phyloP scores from a whole-genome alignment of 108 stramenopile species.

The Schizochytrium sp. region DNA sequence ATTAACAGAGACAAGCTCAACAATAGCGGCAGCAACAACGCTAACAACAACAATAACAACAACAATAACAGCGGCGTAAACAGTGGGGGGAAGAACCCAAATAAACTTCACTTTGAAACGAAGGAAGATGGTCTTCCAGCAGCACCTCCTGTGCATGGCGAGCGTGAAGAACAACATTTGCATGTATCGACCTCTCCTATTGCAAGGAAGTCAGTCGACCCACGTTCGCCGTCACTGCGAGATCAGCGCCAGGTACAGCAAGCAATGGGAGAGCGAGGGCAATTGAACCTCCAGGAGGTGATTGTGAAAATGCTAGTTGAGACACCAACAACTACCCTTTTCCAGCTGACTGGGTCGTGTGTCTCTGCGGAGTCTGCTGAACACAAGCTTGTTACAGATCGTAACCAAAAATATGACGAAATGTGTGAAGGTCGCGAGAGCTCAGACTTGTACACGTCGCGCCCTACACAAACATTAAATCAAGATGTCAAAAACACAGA shows the following conservation, averaged over 20 bases:
- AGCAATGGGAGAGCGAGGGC: neutral
- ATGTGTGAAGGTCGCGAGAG: slow-evolving; percentile 36
- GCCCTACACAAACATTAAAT: slow-evolving; percentile 71
- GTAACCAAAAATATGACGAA: slow-evolving; percentile 10
- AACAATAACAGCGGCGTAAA: neutral
- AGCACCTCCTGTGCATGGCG: neutral
- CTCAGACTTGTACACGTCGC: slow-evolving; percentile 65
- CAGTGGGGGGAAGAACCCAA: neutral
- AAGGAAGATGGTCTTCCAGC: no score
- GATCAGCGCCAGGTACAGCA: neutral
- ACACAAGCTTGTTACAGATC: neutral
- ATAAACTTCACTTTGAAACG: no score
- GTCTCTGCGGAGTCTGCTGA: slow-evolving; percentile 26
- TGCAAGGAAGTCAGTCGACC: neutral
- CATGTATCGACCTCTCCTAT: neutral
- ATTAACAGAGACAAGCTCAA: neutral
- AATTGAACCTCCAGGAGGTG: slow-evolving; percentile 10
- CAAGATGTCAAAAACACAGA: slow-evolving; percentile 53
- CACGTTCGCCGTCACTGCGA: neutral
- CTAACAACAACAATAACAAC: neutral
- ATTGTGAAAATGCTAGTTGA: neutral
- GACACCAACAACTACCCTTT: slow-evolving; percentile 35
- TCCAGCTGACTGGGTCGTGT: slow-evolving; percentile 31
- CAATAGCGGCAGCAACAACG: neutral
- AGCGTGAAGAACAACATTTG: neutral